Conservation (phyloP, 768 basidiomycete genomes). For the Tylopilus plumbeoviolaceoides region DNA sequence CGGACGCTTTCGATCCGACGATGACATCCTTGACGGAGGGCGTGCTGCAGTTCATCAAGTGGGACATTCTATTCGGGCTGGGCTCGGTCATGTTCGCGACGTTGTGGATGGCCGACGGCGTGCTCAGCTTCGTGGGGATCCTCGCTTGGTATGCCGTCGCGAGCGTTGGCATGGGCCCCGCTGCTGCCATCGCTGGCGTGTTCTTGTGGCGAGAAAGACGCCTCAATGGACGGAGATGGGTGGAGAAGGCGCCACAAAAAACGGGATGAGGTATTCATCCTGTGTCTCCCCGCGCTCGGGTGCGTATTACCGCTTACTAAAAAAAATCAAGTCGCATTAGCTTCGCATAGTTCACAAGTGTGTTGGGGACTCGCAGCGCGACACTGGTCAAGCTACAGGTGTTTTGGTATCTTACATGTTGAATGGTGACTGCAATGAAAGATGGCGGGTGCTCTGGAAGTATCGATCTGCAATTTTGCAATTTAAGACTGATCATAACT, state of each 20-base stretch:
- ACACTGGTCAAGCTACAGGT: too few species aligned
- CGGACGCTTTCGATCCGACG: not conserved
- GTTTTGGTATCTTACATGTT: too few species aligned
- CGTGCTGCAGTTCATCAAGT: conserved; percentile 44
- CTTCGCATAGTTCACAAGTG: too few species aligned
- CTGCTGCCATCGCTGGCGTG: conserved; percentile 46
- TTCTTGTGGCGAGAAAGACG: conserved; percentile 47
- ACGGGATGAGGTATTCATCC: not conserved
- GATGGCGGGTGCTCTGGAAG: too few species aligned
- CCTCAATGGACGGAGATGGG: conserved; percentile 14
- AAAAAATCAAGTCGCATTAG: too few species aligned
- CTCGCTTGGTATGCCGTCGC: conserved; percentile 42
- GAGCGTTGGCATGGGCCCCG: conserved; percentile 43
- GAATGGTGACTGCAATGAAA: too few species aligned
- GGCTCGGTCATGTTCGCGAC: conserved; percentile 40
- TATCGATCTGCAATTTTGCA: too few species aligned
- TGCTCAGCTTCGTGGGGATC: conserved; percentile 32
- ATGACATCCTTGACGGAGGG: conserved; percentile 5
- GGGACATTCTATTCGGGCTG: conserved; percentile 43
- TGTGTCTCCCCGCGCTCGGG: too few species aligned
- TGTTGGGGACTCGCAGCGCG: too few species aligned
- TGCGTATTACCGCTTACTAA: too few species aligned
- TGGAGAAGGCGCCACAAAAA: not conserved
- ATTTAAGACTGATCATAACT: too few species aligned
- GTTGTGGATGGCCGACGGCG: conserved; percentile 44